Conservation (phyloP, 208 protist genomes). For the Wallacemonas sp. region DNA sequence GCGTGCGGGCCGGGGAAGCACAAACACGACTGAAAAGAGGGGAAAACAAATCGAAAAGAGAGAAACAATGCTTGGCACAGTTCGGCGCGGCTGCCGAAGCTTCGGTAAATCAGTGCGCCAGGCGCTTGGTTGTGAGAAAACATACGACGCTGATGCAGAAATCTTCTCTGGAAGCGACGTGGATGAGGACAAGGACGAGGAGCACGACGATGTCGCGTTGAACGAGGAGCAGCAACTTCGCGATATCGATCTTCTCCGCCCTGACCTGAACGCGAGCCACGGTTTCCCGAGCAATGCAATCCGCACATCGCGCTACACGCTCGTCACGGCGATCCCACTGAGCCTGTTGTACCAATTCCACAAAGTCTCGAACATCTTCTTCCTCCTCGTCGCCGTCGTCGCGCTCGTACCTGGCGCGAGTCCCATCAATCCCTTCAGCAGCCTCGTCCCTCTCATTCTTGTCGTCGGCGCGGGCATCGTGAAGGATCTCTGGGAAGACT, state of each 20-base stretch:
- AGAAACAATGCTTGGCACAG: slow-evolving; percentile 4
- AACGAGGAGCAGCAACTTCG: slow-evolving; percentile 22
- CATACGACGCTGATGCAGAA: slow-evolving; percentile 22
- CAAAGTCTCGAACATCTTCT: slow-evolving; percentile 93
- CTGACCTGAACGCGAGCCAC: slow-evolving; percentile 42
- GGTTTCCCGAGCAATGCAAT: slow-evolving; percentile 64
- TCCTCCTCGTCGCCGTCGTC: slow-evolving; percentile 90
- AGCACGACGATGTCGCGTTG: slow-evolving; percentile 13
- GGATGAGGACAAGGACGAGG: slow-evolving; percentile 17
- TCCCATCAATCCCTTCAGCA: slow-evolving; percentile 90
- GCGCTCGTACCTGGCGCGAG: slow-evolving; percentile 81
- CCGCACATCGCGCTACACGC: slow-evolving; percentile 72
- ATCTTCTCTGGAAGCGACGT: slow-evolving; percentile 14
- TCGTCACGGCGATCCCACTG: slow-evolving; percentile 60
- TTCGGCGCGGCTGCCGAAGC: neutral
- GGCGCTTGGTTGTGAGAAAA: slow-evolving; percentile 12
- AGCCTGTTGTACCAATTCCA: slow-evolving; percentile 86
- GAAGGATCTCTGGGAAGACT: slow-evolving; percentile 91
- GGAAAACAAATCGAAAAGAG: too few relatives aligned
- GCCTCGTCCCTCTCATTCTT: slow-evolving; percentile 77
- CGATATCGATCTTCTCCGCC: slow-evolving; percentile 53
- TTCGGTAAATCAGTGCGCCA: slow-evolving; percentile 3
- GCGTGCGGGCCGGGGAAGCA: too few relatives aligned
- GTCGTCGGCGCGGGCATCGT: slow-evolving; percentile 84
- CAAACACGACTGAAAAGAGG: too few relatives aligned